Percentiles rank a stretch among this genome's conserved stretches.
Evolutionary conservation across 2,329 filamentous ascomycete genomes (phyloP).

Genomic region (Helicocarpus griseus): DNA sequence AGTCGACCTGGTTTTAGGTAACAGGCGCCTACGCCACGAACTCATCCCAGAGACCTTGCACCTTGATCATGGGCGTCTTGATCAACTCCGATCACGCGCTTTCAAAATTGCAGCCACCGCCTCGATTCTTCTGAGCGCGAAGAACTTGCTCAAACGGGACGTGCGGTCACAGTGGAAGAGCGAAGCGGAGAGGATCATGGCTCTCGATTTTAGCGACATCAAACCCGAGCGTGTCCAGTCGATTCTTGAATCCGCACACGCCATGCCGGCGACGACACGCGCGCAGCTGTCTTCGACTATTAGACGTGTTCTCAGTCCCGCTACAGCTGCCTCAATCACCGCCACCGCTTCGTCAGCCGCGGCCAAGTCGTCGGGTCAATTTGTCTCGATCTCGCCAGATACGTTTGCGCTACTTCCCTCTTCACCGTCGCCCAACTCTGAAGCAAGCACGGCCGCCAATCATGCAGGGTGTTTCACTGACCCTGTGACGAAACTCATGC

Average conservation of each 20-base stretch:
- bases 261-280: constrained; percentile 37
- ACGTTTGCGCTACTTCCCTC: constrained; percentile 19
- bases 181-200: constrained; percentile 51
- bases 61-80: constrained; percentile 46
- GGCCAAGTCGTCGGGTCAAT: not conserved
- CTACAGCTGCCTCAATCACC: constrained; percentile 30
- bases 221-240: constrained; percentile 34
- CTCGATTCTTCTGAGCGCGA: constrained; percentile 54
- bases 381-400: constrained; percentile 11
- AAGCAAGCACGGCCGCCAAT: constrained; percentile 4
- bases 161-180: constrained; percentile 55
- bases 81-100: constrained; percentile 43
- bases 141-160: constrained; percentile 56
- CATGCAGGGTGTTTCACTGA: constrained; percentile 42
- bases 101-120: constrained; percentile 52
- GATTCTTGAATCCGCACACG: constrained; percentile 39
- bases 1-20: constrained; percentile 48
- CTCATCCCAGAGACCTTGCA: constrained; percentile 51
- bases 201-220: constrained; percentile 35
- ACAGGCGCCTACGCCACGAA: constrained; percentile 41
- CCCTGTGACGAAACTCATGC: constrained; percentile 51
- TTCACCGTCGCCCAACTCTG: constrained; percentile 41
- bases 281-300: constrained; percentile 39
- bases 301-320: constrained; percentile 46
- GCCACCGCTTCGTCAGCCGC: constrained; percentile 13